Evolutionary conservation across 2,329 filamentous ascomycete genomes (phyloP), one percentile per base, ranked within the genome.

Genomic region (Paramyrothecium sp.): DNA sequence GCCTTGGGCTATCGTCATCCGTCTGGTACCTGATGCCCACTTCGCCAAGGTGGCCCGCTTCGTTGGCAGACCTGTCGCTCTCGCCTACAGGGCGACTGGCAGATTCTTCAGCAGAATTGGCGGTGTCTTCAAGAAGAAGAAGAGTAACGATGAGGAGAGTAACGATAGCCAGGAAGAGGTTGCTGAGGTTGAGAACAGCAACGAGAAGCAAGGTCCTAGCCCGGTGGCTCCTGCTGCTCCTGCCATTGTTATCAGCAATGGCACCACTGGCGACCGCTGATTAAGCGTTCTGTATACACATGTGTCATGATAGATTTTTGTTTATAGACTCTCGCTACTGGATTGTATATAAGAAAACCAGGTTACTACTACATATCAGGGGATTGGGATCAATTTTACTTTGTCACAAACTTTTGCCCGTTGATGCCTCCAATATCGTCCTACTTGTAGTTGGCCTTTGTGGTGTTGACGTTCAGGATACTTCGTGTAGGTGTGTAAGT

Each of bases 1-100:
- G 11, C 82, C 81, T 2, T 78, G 80, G 73, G 82, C 78, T 26
- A 65, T 80, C 26, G 66, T 77, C 38, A 73, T 85, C 54, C 72
- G 82, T 10, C 68, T 80, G 2, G 78, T 85, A 57, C 82, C 82
- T 2, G 82, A 85, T 61, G 51, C 26, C 11, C 20, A 3, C n/a
- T 53, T 53, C 20, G 51, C 23, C n/a, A 38, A 41, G 30, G 20
- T 53, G 30, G 51, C 51, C 26, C 2, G 51, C 17, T 2, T 41
- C 11, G 51, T 53, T 22, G 51, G 51, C 51, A 13, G 21, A 16
- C 51, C 51, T 19, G 51, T 53, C n/a, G 51, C 41, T 10, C 3
- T 53, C 19, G 30, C 21, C 11, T 53, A 53, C 30, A 16, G 33
- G 11, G 23, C 51, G 10, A 41, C 41, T 19, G 30, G 30, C 26